Conservation (phyloP, 352 stramenopile genomes). For the Pythium plurisporium region DNA sequence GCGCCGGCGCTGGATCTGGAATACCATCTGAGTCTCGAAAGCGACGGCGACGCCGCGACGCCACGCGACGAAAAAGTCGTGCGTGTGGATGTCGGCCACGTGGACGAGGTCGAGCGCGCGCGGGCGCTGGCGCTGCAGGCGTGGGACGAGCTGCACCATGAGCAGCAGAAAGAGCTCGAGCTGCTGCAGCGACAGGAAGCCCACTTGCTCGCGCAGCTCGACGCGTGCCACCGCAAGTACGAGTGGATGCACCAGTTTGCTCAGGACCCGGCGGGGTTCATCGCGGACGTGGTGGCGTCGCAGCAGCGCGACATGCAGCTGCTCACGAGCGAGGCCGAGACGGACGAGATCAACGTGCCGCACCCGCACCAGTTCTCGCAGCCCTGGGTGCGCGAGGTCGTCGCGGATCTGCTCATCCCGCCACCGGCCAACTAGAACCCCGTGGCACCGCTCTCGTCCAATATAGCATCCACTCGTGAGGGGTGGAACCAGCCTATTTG, state of each 20-base stretch:
- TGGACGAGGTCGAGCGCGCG: conserved; percentile 41
- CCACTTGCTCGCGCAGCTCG: conserved; percentile 47
- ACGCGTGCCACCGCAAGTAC: conserved; percentile 42
- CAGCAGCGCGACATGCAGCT: conserved; percentile 61
- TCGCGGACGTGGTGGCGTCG: conserved; percentile 50
- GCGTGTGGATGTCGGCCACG: conserved; percentile 50
- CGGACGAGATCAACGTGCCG: conserved; percentile 57
- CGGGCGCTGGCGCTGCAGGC: conserved; percentile 35
- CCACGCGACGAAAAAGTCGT: conserved; percentile 53
- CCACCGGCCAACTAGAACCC: conserved; percentile 15
- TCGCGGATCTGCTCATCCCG: conserved; percentile 29
- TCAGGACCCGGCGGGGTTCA: conserved; percentile 58
- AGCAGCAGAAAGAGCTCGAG: conserved; percentile 58
- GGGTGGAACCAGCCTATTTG: too few relatives aligned
- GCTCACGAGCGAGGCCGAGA: conserved; percentile 49
- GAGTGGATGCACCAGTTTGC: conserved; percentile 74
- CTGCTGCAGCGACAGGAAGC: conserved; percentile 56
- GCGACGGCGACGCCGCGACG: conserved; percentile 17
- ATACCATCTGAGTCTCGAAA: conserved; percentile 49
- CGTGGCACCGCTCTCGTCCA: too few relatives aligned
- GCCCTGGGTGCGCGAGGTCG: conserved; percentile 62
- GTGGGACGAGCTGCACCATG: conserved; percentile 59
- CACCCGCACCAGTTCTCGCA: conserved; percentile 61
- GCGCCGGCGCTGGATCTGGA: conserved; percentile 52
- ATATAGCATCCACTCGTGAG: too few relatives aligned